Base-by-base conservation (phyloP, 306 rosid genomes). In the Herpetospermum pedunculosum region DNA sequence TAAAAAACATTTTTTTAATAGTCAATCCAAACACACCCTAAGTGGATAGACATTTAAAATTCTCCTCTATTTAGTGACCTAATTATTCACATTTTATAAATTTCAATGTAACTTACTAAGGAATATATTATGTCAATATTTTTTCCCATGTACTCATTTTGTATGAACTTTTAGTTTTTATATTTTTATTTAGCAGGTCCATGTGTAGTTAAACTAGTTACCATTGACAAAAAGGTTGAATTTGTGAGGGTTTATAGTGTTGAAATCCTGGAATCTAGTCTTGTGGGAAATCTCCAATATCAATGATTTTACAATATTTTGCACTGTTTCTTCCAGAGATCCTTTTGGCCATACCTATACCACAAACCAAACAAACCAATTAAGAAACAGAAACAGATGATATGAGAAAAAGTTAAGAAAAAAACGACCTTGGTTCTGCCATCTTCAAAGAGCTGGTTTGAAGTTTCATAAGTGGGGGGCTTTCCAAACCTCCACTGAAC, bases 401-500 rank as follows among this genome's bases (percentile, higher is more conserved):
- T 49, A 1, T 5, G 19, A 15, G 2, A 46, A 0, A 46, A 40
- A 13, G 9, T 5, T n/a, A n/a, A n/a, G n/a, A 4, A 6, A 50
- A 21, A 15, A 4, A 87, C n/a, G n/a, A n/a, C 96, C 84, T 81
- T 85, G 21, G 88, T 82, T 76, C 87, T 68, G 60, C 96, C 96
- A 76, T 87, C 75, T 72, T 87, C 90, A 72, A 87, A 89, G 48
- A 89, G 88, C 8, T 65, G 47, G 69, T 89, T 84, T 5, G 81
- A 87, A 62, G 0, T 8, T 18, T 80, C 86, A 84, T 79, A 89
- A 35, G 76, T 68, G 16, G 96, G 90, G 68, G 96, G 88, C 14
- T 78, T 85, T 52, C 96, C 92, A 84, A 85, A 82, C 78, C 92
- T 89, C 96, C 96, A 89, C 0, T 75, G 34, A 50, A 52, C 10